Base-by-base conservation (phyloP, 495 filamentous ascomycete genomes). In the Tetracladium setigerum region DNA sequence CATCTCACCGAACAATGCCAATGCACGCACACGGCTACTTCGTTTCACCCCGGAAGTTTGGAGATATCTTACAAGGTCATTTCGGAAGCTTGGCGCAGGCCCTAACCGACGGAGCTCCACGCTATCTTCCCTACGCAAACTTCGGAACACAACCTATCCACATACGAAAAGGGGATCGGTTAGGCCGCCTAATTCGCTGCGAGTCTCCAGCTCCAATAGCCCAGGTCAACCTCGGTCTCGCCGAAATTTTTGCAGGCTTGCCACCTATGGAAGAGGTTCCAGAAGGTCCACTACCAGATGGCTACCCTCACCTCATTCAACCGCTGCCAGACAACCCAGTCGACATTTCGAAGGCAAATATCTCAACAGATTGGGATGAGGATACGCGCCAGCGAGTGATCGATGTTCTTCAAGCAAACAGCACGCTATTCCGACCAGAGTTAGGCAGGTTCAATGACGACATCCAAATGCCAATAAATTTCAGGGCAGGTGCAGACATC, bases 381-480 rank as follows among this genome's bases (percentile, higher is more conserved):
- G 6, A 47, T 2, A 31, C 27, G 0, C 6, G 31, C 27, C 7
- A 40, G 30, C 18, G n/a, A 0, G 9, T 36, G 10, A 5, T n/a
- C 1, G 2, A 43, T 9, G 30, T 43, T 2, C 17, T 49, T 3
- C 6, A 7, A 2, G 13, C 32, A 12, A 22, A 49, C 14, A 37
- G 0, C 2, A 13, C 22, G 2, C 46, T 52, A 3, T 56, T 56
- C 17, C 13, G 43, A 8, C 18, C 38, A 12, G 32, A 44, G 6
- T 30, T 56, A n/a, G 44, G 53, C 0, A 16, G 15, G 5, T 56
- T 56, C 32, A 56, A 56, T 41, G 31, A 56, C 30, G 35, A 30
- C 2, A 45, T 53, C 4, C 18, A 13, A 6, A 56, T 56, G 41
- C 53, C 37, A 0, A 49, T 52, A 1, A n/a, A 38, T 1, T 52